Conservation (phyloP, 176 grass and related monocot species). For the Neostapfia colusana region DNA sequence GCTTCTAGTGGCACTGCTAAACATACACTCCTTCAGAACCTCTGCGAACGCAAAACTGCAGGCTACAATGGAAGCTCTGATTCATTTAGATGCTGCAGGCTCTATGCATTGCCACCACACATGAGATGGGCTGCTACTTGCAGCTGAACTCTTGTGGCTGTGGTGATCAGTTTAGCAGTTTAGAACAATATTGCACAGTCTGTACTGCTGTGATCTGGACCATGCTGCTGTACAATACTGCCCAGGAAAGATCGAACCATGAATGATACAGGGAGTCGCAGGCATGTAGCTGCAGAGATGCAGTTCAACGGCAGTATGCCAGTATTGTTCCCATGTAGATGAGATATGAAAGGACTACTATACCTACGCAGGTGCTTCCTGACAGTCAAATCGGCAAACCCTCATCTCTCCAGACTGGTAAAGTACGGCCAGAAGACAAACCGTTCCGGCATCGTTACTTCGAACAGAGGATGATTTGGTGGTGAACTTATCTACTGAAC, state of each 20-base stretch:
- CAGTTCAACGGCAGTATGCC: not conserved
- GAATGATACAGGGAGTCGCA: not conserved
- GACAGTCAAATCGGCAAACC: slow-evolving; percentile 12
- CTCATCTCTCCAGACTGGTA: not conserved
- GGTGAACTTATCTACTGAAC: not conserved
- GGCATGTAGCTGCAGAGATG: not conserved
- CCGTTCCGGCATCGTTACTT: not conserved
- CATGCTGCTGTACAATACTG: not conserved
- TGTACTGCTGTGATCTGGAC: not conserved
- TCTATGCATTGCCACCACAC: not conserved
- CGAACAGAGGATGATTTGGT: not conserved
- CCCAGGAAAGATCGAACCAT: not conserved
- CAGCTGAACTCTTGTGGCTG: not conserved
- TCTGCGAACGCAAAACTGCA: not conserved
- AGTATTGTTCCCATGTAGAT: not conserved
- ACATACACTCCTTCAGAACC: not conserved
- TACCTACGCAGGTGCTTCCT: not conserved
- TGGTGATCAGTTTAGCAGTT: not conserved
- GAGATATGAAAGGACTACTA: not conserved
- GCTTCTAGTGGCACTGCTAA: not conserved
- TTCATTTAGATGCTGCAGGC: not conserved
- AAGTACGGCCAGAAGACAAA: not conserved
- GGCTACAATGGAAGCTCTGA: not conserved
- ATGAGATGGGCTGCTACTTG: not conserved
- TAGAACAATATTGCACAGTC: not conserved